Evolutionary conservation across 2,329 filamentous ascomycete species (phyloP), one percentile per base, ranked within the genome.

Genomic region (Ilyonectria sp.): DNA sequence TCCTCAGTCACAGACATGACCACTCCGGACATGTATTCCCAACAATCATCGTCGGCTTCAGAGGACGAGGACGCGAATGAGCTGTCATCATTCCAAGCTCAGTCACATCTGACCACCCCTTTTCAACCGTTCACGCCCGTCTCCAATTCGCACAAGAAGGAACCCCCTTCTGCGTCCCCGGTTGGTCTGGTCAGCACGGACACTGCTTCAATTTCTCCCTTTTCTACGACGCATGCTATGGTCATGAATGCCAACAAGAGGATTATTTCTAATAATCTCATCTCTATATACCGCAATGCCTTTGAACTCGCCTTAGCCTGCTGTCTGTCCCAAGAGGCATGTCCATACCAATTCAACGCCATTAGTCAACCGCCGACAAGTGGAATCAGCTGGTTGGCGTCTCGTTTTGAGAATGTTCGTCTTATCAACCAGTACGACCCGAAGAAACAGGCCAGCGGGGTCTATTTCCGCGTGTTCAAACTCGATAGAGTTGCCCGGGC

Each of bases 241-340:
- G 65, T 69, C 61, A 71, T 70, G 13, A 74, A 71, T 43, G 75
- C 71, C 29, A 75, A 75, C 60, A 75, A 73, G 63, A 73, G 65
- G 19, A 50, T 75, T 35, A 75, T 75, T 10, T 73, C 73, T 13
- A 72, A 75, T 13, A 75, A 75, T 21, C 33, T 75, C 10, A 75
- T 75, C 70, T 66, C 73, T 46, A 83, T 88, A 29, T 88, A 87
- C 72, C 86, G 87, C 69, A 85, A 87, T 68, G 86, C 85, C 31
- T 80, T 87, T 69, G 86, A 88, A 69, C 83, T 86, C 69, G 85
- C 83, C 10, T 75, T 87, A 3, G 83, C 85, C 2, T 87, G 86
- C 71, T 88, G 86, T 86, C 69, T 87, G 29, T 86, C 85, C 0
- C 86, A 87, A 64, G 79, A 82, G 53, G 87, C 84, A 3, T 88